Conservation (phyloP, 257 asterid species). For the Solanum pennellii region DNA sequence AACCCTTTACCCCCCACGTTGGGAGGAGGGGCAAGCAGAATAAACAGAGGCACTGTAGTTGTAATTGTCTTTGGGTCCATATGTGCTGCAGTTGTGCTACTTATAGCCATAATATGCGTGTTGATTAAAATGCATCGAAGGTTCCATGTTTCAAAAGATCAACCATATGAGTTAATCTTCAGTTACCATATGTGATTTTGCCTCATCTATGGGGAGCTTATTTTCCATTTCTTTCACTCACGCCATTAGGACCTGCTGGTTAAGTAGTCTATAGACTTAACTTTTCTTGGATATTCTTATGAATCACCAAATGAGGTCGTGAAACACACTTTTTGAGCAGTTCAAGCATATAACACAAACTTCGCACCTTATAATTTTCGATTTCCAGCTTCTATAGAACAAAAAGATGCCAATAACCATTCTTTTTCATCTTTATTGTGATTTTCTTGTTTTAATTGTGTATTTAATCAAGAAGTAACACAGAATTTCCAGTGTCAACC, state of each 20-base stretch:
- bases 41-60: constrained; percentile 26
- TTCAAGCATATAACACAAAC: neutral
- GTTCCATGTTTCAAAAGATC: constrained; percentile 3
- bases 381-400: neutral
- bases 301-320: neutral
- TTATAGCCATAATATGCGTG: constrained; percentile 9
- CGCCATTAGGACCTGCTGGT: neutral
- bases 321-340: neutral
- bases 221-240: neutral
- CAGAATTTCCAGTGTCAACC: too few species aligned
- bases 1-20: constrained; percentile 12
- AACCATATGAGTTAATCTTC: neutral
- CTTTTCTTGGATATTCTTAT: neutral
- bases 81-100: constrained; percentile 6
- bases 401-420: neutral
- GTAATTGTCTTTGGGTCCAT: constrained; percentile 30
- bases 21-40: constrained; percentile 5
- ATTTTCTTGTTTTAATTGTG: neutral
- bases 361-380: neutral
- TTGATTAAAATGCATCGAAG: neutral
- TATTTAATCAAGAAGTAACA: neutral
- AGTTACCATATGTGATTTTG: neutral
- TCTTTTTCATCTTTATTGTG: neutral
- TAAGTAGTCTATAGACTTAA: neutral
- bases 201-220: neutral